These are phyloP conservation scores for Xylaria curta DNA, from an alignment of 495 filamentous ascomycete genomes.

Conservation along the genomic window DNA sequence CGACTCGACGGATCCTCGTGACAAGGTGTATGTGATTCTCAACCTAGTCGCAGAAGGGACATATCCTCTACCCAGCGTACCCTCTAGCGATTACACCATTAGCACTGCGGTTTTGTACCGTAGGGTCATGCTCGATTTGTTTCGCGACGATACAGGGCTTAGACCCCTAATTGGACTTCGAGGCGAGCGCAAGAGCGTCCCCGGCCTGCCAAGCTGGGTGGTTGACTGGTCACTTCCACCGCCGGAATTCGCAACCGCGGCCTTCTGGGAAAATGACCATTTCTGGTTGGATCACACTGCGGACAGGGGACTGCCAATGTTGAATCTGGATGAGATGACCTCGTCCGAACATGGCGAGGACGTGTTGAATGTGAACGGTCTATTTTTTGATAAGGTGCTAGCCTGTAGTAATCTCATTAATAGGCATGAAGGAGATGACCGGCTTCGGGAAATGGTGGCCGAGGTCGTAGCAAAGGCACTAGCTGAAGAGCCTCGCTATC, in stretches of 20 bases:
- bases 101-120: slow-evolving; percentile 26
- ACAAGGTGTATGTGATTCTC: slow-evolving; percentile 40
- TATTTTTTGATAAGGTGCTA: slow-evolving; percentile 26
- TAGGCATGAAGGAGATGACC: background rate
- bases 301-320: slow-evolving; percentile 23
- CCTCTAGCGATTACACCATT: slow-evolving; percentile 28
- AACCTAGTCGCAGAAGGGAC: slow-evolving; percentile 26
- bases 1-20: slow-evolving; percentile 38
- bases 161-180: slow-evolving; percentile 28
- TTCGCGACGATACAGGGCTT: slow-evolving; percentile 25
- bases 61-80: slow-evolving; percentile 25
- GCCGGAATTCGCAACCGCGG: background rate
- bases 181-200: slow-evolving; percentile 26
- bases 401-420: slow-evolving; percentile 3
- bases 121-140: slow-evolving; percentile 32
- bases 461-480: slow-evolving; percentile 10
- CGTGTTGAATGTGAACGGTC: slow-evolving; percentile 25
- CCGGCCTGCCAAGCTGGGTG: slow-evolving; percentile 27
- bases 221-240: slow-evolving; percentile 24
- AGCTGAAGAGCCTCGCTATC: slow-evolving; percentile 17
- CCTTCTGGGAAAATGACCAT: slow-evolving; percentile 20
- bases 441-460: background rate
- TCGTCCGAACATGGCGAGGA: slow-evolving; percentile 16
- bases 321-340: slow-evolving; percentile 6
- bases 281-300: slow-evolving; percentile 13